A percentile compares a stretch with the other conserved stretches of the same genome.
phyloP scores from a whole-genome alignment of 2,329 filamentous ascomycete genomes.

The Diaporthe citriasiana region DNA sequence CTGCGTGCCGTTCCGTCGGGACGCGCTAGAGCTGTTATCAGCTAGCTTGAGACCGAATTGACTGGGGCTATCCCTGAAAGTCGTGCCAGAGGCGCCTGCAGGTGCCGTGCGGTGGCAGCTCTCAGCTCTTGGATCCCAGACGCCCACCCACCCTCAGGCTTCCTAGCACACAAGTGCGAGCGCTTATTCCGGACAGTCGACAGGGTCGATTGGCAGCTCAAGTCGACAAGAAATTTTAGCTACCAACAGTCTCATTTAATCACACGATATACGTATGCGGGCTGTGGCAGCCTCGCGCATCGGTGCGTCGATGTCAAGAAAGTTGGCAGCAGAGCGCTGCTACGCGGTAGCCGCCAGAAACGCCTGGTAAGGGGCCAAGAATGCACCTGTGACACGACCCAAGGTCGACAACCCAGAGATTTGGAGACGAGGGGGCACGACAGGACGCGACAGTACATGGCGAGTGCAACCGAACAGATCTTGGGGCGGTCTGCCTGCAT shows the following conservation, averaged over 20 bases:
- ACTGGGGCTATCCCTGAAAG: neutral
- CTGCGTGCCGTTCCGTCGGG: slow-evolving; percentile 33
- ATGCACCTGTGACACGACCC: slow-evolving; percentile 28
- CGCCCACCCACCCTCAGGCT: neutral
- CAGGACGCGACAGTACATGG: slow-evolving; percentile 2
- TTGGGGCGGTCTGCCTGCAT: slow-evolving; percentile 15
- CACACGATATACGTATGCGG: neutral
- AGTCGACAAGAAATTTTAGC: neutral
- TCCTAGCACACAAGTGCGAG: slow-evolving; percentile 20
- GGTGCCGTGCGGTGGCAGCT: slow-evolving; percentile 16
- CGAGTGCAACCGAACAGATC: neutral
- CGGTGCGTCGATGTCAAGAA: slow-evolving; percentile 5
- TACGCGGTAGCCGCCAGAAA: slow-evolving; percentile 27
- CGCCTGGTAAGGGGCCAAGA: neutral
- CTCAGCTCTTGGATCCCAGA: slow-evolving; percentile 9
- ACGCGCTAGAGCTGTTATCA: neutral
- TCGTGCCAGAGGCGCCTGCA: slow-evolving; percentile 17
- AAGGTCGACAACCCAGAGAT: neutral
- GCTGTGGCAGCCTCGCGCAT: neutral
- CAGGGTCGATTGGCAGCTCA: slow-evolving; percentile 25
- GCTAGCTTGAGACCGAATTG: neutral
- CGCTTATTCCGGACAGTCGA: slow-evolving; percentile 34
- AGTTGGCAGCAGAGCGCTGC: slow-evolving; percentile 10
- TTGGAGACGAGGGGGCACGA: slow-evolving; percentile 25
- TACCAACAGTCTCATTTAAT: slow-evolving; percentile 7